These are phyloP conservation scores for Xerophyta viscosa DNA, from an alignment of 106 monocot species.

Conservation along the genomic window DNA sequence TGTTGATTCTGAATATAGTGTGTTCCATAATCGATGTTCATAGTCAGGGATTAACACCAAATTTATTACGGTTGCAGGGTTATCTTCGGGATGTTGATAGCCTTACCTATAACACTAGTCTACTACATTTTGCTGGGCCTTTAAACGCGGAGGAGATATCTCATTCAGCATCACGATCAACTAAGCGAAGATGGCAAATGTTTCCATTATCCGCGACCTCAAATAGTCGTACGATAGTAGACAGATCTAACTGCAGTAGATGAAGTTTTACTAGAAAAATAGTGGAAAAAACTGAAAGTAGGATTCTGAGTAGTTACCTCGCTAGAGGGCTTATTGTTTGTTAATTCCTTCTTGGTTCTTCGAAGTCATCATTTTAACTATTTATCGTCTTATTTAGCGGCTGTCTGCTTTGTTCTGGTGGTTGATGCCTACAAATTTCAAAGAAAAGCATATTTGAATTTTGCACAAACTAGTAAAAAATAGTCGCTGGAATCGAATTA, in stretches of 20 bases:
- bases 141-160: slow-evolving; percentile 3
- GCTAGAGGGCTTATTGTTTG: too few relatives aligned
- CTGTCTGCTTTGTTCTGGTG: too few relatives aligned
- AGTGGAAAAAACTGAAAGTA: too few relatives aligned
- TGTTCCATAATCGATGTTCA: not conserved
- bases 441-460: too few relatives aligned
- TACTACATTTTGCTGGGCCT: slow-evolving; percentile 43
- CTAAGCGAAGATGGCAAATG: not conserved
- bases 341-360: too few relatives aligned
- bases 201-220: not conserved
- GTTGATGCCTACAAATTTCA: too few relatives aligned
- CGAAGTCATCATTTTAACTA: too few relatives aligned
- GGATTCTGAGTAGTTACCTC: too few relatives aligned
- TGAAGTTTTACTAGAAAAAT: slow-evolving; percentile 1
- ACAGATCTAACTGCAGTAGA: slow-evolving; percentile 1
- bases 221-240: not conserved
- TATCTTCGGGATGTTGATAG: slow-evolving; percentile 41
- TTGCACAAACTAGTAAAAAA: too few relatives aligned
- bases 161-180: not conserved
- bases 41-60: not conserved
- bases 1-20: not conserved
- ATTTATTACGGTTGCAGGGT: slow-evolving; percentile 18
- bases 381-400: too few relatives aligned
- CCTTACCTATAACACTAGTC: slow-evolving; percentile 37
- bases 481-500: too few relatives aligned